These are phyloP conservation scores for Neocatenulostroma microsporum DNA, from an alignment of 2,329 filamentous ascomycete species.

Conservation along the genomic window DNA sequence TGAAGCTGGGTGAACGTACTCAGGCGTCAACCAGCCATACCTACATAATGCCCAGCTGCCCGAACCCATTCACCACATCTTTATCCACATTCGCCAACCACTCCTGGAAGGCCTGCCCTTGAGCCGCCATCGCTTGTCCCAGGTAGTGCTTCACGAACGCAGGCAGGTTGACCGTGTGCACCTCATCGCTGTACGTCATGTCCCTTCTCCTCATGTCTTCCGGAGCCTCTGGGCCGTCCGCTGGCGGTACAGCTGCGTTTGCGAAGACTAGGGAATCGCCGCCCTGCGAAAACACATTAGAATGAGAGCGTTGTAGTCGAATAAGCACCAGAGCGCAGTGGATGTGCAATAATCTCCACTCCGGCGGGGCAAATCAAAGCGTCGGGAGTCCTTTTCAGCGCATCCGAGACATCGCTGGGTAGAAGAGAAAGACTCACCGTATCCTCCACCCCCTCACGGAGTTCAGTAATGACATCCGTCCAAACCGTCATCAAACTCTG, in stretches of 20 bases:
- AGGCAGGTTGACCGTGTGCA: conserved; percentile 59
- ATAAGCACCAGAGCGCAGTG: no score
- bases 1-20: no score
- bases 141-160: conserved; percentile 58
- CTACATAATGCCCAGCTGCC: conserved; percentile 29
- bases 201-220: conserved; percentile 43
- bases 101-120: conserved; percentile 60
- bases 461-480: conserved; percentile 60
- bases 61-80: conserved; percentile 61
- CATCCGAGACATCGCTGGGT: no score
- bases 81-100: conserved; percentile 69
- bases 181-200: conserved; percentile 53
- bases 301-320: no score
- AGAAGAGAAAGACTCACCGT: background rate
- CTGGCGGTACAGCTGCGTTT: conserved; percentile 7
- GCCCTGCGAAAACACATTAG: no score
- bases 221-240: conserved; percentile 30
- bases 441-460: conserved; percentile 45
- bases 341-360: no score
- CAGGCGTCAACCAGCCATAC: no score
- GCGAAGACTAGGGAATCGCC: conserved; percentile 36
- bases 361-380: no score
- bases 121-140: conserved; percentile 49
- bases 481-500: conserved; percentile 71
- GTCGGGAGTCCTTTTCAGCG: no score